These are phyloP conservation scores for Chlamydomonas reinhardtii DNA, from an alignment of 163 green algal genomes.

Conservation along the genomic window DNA sequence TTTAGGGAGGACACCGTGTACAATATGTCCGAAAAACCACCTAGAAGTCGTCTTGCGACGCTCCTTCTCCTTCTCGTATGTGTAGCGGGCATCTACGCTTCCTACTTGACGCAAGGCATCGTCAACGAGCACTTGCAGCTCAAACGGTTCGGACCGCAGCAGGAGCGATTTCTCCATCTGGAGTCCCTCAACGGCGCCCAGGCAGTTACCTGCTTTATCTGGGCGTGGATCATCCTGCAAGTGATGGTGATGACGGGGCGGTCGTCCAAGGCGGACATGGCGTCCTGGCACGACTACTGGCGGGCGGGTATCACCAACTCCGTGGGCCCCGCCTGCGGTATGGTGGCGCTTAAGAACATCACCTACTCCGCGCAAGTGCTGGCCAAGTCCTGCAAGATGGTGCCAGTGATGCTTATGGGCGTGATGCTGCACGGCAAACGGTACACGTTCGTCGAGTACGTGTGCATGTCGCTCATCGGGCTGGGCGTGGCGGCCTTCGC, in stretches of 20 bases:
- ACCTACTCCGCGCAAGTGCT: conserved; percentile 92
- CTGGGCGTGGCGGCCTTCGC: conserved; percentile 90
- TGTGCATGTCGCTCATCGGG: conserved; percentile 90
- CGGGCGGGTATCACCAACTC: conserved; percentile 86
- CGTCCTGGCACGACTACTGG: conserved; percentile 83
- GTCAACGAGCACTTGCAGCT: conserved; percentile 90
- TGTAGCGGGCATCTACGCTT: conserved; percentile 87
- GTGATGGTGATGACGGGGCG: conserved; percentile 32
- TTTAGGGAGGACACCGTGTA: too few species aligned
- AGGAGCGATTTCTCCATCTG: conserved; percentile 84
- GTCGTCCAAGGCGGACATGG: conserved; percentile 43
- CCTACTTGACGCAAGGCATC: conserved; percentile 90
- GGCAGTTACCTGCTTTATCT: conserved; percentile 86
- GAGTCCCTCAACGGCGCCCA: conserved; percentile 89
- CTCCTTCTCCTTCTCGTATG: conserved; percentile 63
- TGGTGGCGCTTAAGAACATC: conserved; percentile 96
- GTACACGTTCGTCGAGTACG: conserved; percentile 92
- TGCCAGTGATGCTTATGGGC: conserved; percentile 97
- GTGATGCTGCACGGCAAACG: conserved; percentile 87
- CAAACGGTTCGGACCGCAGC: conserved; percentile 79
- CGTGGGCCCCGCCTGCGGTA: conserved; percentile 91
- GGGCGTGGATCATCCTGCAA: conserved; percentile 78
- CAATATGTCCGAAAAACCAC: neutral
- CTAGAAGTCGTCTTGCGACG: neutral
- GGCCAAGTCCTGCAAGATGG: conserved; percentile 99